Evolutionary conservation across 768 basidiomycete species (phyloP).

Genomic region (Suillus decipiens): DNA sequence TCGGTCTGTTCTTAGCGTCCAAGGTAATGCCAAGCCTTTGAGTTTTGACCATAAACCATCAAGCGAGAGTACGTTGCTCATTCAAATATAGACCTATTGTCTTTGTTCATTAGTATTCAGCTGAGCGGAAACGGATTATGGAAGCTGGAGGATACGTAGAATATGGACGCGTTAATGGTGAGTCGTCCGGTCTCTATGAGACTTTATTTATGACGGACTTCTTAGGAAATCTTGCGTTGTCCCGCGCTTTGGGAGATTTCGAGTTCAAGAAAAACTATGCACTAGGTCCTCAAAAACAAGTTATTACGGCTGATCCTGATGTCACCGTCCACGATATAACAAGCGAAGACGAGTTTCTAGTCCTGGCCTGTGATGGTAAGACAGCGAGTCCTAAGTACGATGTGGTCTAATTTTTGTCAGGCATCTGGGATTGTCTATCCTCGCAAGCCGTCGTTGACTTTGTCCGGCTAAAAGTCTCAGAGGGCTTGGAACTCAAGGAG

Average conservation of each 20-base stretch:
- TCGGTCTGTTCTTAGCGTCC: constrained; percentile 80
- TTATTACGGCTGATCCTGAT: constrained; percentile 95
- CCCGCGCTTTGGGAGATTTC: constrained; percentile 95
- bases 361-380: constrained; percentile 96
- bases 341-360: constrained; percentile 92
- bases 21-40: constrained; percentile 84
- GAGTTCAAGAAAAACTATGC: constrained; percentile 95
- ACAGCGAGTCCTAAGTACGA: constrained; percentile 9
- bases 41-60: constrained; percentile 97
- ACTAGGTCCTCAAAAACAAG: constrained; percentile 83
- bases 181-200: constrained; percentile 17
- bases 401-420: constrained; percentile 41
- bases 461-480: constrained; percentile 76
- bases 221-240: constrained; percentile 91
- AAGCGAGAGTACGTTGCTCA: constrained; percentile 62
- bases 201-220: constrained; percentile 1
- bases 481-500: constrained; percentile 76
- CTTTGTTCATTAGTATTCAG: constrained; percentile 38
- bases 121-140: constrained; percentile 82
- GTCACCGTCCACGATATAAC: constrained; percentile 79
- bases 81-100: constrained; percentile 3
- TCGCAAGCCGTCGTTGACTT: constrained; percentile 94
- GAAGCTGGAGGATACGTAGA: constrained; percentile 96
- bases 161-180: constrained; percentile 95
- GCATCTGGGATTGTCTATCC: constrained; percentile 97